Base-by-base conservation (phyloP, 495 filamentous ascomycete genomes). In the Penicillium lividum region DNA sequence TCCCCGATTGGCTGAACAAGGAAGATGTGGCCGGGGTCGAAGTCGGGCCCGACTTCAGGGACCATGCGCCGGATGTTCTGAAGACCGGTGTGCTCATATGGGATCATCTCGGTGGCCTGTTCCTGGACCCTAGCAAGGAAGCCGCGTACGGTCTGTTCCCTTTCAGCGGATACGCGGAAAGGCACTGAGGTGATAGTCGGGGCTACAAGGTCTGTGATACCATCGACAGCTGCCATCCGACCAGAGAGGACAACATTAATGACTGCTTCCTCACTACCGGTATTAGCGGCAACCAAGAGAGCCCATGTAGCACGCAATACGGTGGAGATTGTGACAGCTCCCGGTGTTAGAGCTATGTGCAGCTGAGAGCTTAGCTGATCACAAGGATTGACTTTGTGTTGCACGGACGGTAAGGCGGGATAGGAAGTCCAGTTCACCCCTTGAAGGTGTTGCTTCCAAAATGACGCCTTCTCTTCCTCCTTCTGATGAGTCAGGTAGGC, bases 161-260 rank as follows among this genome's bases (percentile, higher is more conserved):
- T 51, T 44, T 77, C 56, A 28, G 71, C 27, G 9, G 42, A 48
- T 7, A 85, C 67, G 2, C 81, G 73, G 4, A 85, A 57, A 0
- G 86, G 86, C 18, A 86, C 70, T 1, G 74, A 77, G 18, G 76
- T 67, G 50, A 81, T 72, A 0, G 75, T 78, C 15, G 79, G 78
- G 9, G 67, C 77, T 25, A 65, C 59, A 8, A 82, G 63, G 13
- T 65, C 40, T 8, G 60, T 70, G 43, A 73, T 70, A 0, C 68
- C 74, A 2, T 64, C 27, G 4, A 78, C 51, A 11, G 72, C 45
- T n/a, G 69, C 71, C 30, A 71, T 64, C 15, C 79, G 60, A 5
- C 78, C 78, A 5, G 68, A 54, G 0, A 73, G 47, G 2, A 68
- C 73, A 5, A 64, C 56, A 11, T 72, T 74, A 57, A 74, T 77